Evolutionary conservation across 2,329 filamentous ascomycete species (phyloP).

Genomic region (Epichloe sp.): DNA sequence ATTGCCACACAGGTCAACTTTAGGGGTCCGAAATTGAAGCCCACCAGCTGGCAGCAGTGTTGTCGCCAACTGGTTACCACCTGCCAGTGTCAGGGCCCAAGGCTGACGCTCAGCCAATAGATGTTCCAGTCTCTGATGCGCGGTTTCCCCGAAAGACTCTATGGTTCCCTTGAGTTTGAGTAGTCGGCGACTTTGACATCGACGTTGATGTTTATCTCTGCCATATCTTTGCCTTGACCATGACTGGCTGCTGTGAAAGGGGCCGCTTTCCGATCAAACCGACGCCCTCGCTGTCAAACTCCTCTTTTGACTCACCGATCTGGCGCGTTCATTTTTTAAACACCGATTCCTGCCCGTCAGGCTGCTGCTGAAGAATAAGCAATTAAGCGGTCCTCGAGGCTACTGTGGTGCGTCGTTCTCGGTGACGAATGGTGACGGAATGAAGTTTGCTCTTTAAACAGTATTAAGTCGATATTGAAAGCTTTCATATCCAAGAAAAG

Average conservation of each 20-base stretch:
- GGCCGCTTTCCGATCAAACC: not conserved
- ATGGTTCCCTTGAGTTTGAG: not conserved
- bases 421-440: not conserved
- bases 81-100: not conserved
- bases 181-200: not conserved
- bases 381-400: not conserved
- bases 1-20: not conserved
- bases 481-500: conserved; percentile 1
- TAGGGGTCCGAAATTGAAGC: not conserved
- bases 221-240: not conserved
- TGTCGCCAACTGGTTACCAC: not conserved
- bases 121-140: not conserved
- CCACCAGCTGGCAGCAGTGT: not conserved
- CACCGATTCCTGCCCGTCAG: not conserved
- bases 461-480: not conserved
- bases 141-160: not conserved
- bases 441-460: no score
- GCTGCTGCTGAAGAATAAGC: not conserved
- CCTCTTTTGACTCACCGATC: conserved; percentile 32
- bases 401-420: not conserved
- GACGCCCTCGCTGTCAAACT: not conserved
- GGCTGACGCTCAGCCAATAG: not conserved
- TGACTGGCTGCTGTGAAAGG: not conserved
- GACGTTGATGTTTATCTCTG: not conserved
- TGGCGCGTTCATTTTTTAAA: conserved; percentile 37